Evolutionary conservation across 2,329 filamentous ascomycete species (phyloP).

Genomic region (Penicillium glabrum): DNA sequence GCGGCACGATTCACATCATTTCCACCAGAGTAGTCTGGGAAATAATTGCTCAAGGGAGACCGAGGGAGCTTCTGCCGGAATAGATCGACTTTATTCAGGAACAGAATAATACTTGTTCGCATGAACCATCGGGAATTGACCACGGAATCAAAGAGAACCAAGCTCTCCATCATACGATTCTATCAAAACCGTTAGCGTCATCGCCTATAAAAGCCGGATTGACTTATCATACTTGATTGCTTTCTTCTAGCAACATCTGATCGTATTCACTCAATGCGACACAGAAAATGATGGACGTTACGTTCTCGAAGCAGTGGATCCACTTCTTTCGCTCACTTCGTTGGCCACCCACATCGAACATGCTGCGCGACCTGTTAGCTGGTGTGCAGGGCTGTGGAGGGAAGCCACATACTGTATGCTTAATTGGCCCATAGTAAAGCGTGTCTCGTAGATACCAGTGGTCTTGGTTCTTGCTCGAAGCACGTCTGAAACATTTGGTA

Average conservation of each 20-base stretch:
- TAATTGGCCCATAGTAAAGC: conserved; percentile 97
- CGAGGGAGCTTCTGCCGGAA: conserved; percentile 92
- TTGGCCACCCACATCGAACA: conserved; percentile 98
- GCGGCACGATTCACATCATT: conserved; percentile 98
- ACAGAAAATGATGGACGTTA: conserved; percentile 99
- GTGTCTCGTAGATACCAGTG: conserved; percentile 97
- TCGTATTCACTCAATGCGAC: conserved; percentile 98
- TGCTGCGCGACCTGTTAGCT: conserved; percentile 56
- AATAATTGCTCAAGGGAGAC: conserved; percentile 90
- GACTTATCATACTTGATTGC: conserved; percentile 73
- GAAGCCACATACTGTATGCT: conserved; percentile 85
- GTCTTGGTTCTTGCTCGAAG: conserved; percentile 95
- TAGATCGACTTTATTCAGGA: conserved; percentile 97
- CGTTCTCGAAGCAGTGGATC: conserved; percentile 99
- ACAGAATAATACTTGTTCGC: conserved; percentile 96
- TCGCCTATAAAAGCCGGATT: background rate
- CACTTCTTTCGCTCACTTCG: conserved; percentile 98
- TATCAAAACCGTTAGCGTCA: conserved; percentile 38
- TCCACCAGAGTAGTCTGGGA: conserved; percentile 95
- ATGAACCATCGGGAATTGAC: conserved; percentile 99
- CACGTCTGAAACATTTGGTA: conserved; percentile 92
- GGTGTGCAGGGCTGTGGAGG: conserved; percentile 17
- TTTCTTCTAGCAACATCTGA: conserved; percentile 93
- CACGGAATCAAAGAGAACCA: conserved; percentile 95
- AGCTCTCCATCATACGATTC: conserved; percentile 99